Base-by-base conservation (phyloP, 2,329 filamentous ascomycete species). In the Calycina marina region DNA sequence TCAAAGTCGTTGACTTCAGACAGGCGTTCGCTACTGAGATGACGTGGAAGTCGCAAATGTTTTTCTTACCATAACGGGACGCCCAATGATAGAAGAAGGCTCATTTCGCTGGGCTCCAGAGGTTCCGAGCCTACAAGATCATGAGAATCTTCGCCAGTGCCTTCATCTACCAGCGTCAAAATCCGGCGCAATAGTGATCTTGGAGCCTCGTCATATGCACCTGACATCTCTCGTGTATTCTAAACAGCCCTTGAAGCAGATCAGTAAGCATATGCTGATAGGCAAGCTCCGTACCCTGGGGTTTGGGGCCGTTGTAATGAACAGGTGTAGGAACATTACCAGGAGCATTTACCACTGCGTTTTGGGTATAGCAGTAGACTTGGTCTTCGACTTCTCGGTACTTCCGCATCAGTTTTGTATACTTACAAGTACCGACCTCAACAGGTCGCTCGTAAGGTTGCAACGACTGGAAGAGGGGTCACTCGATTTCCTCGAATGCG, bases 291-390 rank as follows among this genome's bases (percentile, higher is more conserved):
- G n/a, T n/a, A n/a, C n/a, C n/a, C n/a, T n/a, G n/a, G n/a, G n/a
- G n/a, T n/a, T n/a, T n/a, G n/a, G 48, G 48, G 2, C 48, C 47
- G 14, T 41, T 40, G 17, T 36, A 45, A 34, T 49, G 49, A 4
- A 14, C 18, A 2, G 46, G 45, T 3, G 40, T 26, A 9, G 33
- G 22, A 6, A 48, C 10, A 2, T 35, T 12, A 5, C 20, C 36
- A 5, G 31, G 30, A 14, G 17, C 18, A 8, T 39, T 18, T 15
- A 14, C 8, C 1, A 33, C 28, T 8, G 31, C n/a, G 13, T 16
- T 14, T 4, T 40, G 36, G 8, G 41, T 37, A 18, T 31, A 12
- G 9, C 25, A 14, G 24, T 44, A 48, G 20, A 43, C 40, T 4
- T 27, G 22, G n/a, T 49, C 46, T 22, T 42, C 43, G 35, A 35